phyloP scores from a whole-genome alignment of 1,284 basidiomycete species.

The Coniferiporia sulphurascens region DNA sequence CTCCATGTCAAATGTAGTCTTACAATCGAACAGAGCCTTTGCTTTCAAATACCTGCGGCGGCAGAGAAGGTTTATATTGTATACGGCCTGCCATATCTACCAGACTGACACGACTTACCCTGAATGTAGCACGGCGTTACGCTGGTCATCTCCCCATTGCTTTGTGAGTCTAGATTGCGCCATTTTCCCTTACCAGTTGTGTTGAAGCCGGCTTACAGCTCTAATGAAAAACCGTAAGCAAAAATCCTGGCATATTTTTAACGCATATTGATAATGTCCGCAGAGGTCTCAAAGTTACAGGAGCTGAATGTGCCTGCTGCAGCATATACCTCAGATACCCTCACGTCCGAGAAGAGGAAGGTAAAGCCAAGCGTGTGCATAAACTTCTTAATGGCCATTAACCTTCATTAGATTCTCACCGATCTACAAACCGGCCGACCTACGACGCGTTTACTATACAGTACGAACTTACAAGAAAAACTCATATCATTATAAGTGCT shows the following conservation, averaged over 20 bases:
- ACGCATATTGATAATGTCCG: not conserved
- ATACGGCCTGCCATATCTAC: not conserved
- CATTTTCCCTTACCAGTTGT: not conserved
- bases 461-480: conserved; percentile 34
- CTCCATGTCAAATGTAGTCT: not conserved
- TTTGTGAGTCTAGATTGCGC: conserved; percentile 43
- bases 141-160: conserved; percentile 73
- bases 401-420: conserved; percentile 45
- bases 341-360: conserved; percentile 46
- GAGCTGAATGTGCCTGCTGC: conserved; percentile 53
- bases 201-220: conserved; percentile 37
- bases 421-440: conserved; percentile 64
- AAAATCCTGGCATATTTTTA: not conserved
- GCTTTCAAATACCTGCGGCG: conserved; percentile 83
- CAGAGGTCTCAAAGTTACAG: conserved; percentile 65
- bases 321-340: conserved; percentile 66
- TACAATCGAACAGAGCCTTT: conserved; percentile 53
- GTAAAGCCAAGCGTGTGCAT: conserved; percentile 30
- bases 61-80: conserved; percentile 48
- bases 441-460: conserved; percentile 63
- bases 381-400: not conserved
- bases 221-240: conserved; percentile 78
- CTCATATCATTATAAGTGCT: not conserved
- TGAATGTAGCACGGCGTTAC: conserved; percentile 59
- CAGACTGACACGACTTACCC: not conserved